These are phyloP conservation scores for Hansenula lynferdii DNA, from an alignment of 1,139 yeast genomes.

Conservation along the genomic window DNA sequence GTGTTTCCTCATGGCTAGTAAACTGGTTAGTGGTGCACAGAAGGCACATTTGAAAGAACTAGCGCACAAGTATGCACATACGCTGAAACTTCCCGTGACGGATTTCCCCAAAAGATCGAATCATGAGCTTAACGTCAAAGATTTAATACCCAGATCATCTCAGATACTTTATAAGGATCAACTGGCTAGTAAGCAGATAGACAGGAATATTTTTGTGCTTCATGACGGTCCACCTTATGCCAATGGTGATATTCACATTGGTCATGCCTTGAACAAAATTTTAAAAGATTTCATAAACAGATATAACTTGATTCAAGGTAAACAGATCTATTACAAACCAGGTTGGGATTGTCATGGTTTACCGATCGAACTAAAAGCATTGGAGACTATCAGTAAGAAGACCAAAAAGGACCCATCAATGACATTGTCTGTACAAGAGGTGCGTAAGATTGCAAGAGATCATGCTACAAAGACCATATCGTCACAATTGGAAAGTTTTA, in stretches of 20 bases:
- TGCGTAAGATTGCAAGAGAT: slow-evolving; percentile 58
- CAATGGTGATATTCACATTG: slow-evolving; percentile 88
- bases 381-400: slow-evolving; percentile 40
- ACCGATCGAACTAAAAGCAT: slow-evolving; percentile 88
- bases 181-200: slow-evolving; percentile 26
- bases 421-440: slow-evolving; percentile 39
- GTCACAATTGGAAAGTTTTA: slow-evolving; percentile 59
- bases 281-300: slow-evolving; percentile 83
- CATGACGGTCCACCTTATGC: slow-evolving; percentile 99
- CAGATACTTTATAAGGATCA: slow-evolving; percentile 30
- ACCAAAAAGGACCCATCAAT: slow-evolving; percentile 30
- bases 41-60: slow-evolving; percentile 13
- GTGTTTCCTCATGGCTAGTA: no score
- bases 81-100: slow-evolving; percentile 42
- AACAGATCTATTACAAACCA: slow-evolving; percentile 66
- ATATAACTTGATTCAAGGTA: slow-evolving; percentile 58
- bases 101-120: slow-evolving; percentile 46
- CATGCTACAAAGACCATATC: slow-evolving; percentile 67
- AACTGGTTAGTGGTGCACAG: no score
- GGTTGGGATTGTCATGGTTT: slow-evolving; percentile 99
- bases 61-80: slow-evolving; percentile 20
- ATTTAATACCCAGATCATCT: slow-evolving; percentile 32
- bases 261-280: slow-evolving; percentile 89
- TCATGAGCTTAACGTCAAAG: slow-evolving; percentile 25
- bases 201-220: slow-evolving; percentile 48